Conservation (phyloP, 306 rosid genomes). For the Dryas octopetala region DNA sequence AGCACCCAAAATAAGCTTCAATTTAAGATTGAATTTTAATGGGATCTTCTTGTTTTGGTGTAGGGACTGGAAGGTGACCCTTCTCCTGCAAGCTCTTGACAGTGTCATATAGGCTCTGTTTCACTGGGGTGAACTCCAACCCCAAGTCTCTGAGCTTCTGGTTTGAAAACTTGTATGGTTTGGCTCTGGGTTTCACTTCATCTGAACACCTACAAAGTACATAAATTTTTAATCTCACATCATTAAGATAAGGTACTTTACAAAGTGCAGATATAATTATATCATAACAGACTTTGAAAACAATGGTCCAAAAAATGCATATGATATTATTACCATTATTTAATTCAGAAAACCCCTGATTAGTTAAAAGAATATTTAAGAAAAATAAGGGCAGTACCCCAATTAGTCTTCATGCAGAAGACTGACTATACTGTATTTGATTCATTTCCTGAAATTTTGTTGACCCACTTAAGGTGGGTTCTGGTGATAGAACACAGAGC, state of each 20-base stretch:
- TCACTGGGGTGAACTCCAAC: slow-evolving; percentile 66
- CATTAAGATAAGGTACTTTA: background rate
- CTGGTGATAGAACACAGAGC: background rate
- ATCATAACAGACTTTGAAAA: no score
- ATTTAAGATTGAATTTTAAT: slow-evolving; percentile 27
- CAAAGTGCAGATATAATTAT: background rate
- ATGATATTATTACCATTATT: background rate
- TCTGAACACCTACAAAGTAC: slow-evolving; percentile 63
- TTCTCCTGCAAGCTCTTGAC: slow-evolving; percentile 82
- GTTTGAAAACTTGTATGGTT: slow-evolving; percentile 67
- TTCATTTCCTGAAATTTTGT: background rate
- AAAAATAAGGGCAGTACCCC: background rate
- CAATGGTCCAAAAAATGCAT: no score
- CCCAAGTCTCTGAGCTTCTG: slow-evolving; percentile 75
- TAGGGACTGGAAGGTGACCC: slow-evolving; percentile 63
- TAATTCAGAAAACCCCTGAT: background rate
- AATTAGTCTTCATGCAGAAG: background rate
- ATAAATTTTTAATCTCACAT: background rate
- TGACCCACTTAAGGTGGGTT: background rate
- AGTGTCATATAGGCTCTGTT: slow-evolving; percentile 76
- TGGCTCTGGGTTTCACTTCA: slow-evolving; percentile 68
- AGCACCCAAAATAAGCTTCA: background rate
- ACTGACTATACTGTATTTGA: background rate
- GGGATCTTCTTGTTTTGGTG: slow-evolving; percentile 39
- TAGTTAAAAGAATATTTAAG: background rate